Percentiles rank a stretch among this genome's conserved stretches.
phyloP scores from a whole-genome alignment of 305 asterid genomes.

The Fraxinus dipetala region DNA sequence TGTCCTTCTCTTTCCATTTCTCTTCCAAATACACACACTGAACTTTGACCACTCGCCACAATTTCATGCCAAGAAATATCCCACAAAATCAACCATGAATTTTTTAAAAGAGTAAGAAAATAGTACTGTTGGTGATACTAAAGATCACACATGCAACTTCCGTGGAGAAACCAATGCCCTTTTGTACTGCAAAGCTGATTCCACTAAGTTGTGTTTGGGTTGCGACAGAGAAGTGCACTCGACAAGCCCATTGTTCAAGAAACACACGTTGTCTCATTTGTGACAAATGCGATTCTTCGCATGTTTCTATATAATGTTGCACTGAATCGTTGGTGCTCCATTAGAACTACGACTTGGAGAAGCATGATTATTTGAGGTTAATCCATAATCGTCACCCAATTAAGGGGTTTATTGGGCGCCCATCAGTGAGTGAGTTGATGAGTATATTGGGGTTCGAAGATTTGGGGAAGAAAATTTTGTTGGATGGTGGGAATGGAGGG shows the following conservation, averaged over 20 bases:
- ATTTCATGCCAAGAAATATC: neutral
- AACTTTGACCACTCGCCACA: neutral
- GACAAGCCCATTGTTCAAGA: conserved; percentile 74
- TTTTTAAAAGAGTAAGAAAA: conserved; percentile 12
- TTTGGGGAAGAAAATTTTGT: too few species aligned
- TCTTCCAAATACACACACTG: neutral
- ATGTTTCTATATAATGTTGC: too few species aligned
- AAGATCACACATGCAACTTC: conserved; percentile 61
- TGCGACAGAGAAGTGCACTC: conserved; percentile 90
- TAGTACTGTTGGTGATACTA: neutral
- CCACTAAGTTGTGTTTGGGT: conserved; percentile 73
- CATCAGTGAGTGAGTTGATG: too few species aligned
- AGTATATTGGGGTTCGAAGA: too few species aligned
- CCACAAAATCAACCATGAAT: conserved; percentile 14
- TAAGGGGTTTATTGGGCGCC: too few species aligned
- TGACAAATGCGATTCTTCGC: too few species aligned
- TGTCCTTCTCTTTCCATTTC: neutral
- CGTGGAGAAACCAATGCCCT: conserved; percentile 61
- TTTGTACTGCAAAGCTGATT: conserved; percentile 83
- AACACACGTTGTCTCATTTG: conserved; percentile 36
- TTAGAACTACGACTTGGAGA: too few species aligned
- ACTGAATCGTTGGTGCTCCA: too few species aligned
- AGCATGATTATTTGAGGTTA: too few species aligned
- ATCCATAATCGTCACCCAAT: too few species aligned
- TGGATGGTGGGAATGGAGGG: too few species aligned